Base-by-base conservation (phyloP, 495 filamentous ascomycete genomes). In the Lepidopterella palustris region DNA sequence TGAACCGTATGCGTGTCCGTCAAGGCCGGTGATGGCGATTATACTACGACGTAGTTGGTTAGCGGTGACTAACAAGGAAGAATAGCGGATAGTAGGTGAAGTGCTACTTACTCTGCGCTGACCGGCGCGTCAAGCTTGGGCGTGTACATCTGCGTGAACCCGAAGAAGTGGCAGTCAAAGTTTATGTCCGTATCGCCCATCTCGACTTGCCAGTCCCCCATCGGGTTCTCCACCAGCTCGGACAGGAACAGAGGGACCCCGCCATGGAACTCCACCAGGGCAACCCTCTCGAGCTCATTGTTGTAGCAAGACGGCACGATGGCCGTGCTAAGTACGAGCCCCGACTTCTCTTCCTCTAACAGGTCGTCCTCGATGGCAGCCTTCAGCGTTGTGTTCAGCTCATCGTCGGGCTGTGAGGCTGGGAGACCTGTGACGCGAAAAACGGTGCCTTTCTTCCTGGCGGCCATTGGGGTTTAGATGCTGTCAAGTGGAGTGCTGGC, bases 91-190 rank as follows among this genome's bases (percentile, higher is more conserved):
- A 8, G 32, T 15, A 39, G 32, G 32, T 6, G 32, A 39, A 39
- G 15, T 39, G 10, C 18, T 56, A 59, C 55, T 3, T 53, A 58
- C 60, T 63, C 55, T 45, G 54, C 55, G 21, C 27, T 59, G 31
- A 58, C 49, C 26, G 48, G 49, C 15, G 32, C 15, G 27, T 49
- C 28, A 11, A 51, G 25, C 32, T 49, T 20, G 1, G 61, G 42
- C 15, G 50, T 39, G 26, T 64, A 64, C 24, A 64, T 50, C 42
- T 60, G 61, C 4, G 61, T 64, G 53, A 64, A 64, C 5, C 61
- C 57, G 48, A 51, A 53, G 18, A 64, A 64, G 57, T 64, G 61
- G 3, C 39, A 9, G 40, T 64, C 61, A 57, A 64, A 64, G 25
- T 3, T 60, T 3, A 64, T 56, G 39, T 58, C 57, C 13, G 50